A percentile compares a stretch with the other conserved stretches of the same genome.
These are phyloP conservation scores for Crithidia bombi DNA, from an alignment of 208 protist genomes.

Conservation along the genomic window DNA sequence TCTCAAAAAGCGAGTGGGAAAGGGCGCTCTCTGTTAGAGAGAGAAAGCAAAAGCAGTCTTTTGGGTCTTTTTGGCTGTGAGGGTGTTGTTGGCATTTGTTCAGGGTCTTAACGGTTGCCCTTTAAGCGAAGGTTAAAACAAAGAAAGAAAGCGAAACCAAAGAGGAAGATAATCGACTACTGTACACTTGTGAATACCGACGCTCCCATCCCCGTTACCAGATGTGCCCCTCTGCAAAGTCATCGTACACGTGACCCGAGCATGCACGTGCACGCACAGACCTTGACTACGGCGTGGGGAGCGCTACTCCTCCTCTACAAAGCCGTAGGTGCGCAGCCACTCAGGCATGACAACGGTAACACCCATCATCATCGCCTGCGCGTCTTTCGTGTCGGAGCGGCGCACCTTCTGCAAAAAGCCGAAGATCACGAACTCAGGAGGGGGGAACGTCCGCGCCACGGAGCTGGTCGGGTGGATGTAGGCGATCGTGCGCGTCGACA, in stretches of 20 bases:
- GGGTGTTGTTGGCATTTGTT: too few relatives aligned
- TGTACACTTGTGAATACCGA: not conserved
- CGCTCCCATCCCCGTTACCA: not conserved
- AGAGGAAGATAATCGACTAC: not conserved
- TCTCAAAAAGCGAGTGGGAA: too few relatives aligned
- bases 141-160: too few relatives aligned
- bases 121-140: too few relatives aligned
- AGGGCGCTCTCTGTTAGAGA: too few relatives aligned
- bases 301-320: constrained; percentile 32
- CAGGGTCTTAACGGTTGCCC: too few relatives aligned
- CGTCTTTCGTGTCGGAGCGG: constrained; percentile 74
- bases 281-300: not conserved
- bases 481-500: constrained; percentile 62
- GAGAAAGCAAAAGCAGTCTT: too few relatives aligned
- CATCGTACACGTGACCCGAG: too few relatives aligned
- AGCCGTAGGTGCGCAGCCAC: constrained; percentile 81
- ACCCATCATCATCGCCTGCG: constrained; percentile 88
- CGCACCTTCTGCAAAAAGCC: constrained; percentile 71
- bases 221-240: too few relatives aligned
- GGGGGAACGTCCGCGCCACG: constrained; percentile 78
- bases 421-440: constrained; percentile 90
- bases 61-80: too few relatives aligned
- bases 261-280: not conserved
- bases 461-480: constrained; percentile 89
- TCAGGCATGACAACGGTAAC: constrained; percentile 88